Conservation (phyloP, 768 basidiomycete species). For the Tricholoma bakamatsutake region DNA sequence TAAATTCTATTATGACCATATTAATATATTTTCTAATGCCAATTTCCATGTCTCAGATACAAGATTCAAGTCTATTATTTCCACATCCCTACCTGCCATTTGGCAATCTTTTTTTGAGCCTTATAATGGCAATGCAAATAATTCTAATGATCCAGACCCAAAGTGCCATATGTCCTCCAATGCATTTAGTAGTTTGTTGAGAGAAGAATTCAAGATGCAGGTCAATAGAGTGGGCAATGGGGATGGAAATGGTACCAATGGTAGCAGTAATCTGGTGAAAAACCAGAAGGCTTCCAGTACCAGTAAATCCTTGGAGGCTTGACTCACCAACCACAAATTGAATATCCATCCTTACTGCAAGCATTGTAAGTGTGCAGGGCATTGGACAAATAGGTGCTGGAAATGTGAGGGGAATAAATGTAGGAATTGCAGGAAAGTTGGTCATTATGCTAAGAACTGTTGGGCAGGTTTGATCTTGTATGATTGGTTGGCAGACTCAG, state of each 20-base stretch:
- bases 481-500: conserved; percentile 7
- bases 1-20: not conserved
- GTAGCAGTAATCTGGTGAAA: too few species aligned
- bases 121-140: not conserved
- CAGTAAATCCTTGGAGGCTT: not conserved
- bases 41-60: not conserved
- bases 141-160: not conserved
- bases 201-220: not conserved
- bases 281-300: not conserved
- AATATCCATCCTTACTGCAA: too few species aligned
- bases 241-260: too few species aligned
- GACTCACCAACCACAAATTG: not conserved
- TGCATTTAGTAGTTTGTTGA: not conserved
- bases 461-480: conserved; percentile 1
- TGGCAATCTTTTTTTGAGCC: not conserved
- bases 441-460: not conserved
- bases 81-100: too few species aligned
- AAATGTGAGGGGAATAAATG: too few species aligned
- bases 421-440: not conserved
- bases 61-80: not conserved
- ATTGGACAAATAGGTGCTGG: too few species aligned
- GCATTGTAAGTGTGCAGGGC: too few species aligned
- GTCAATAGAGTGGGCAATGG: too few species aligned
- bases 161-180: too few species aligned
- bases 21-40: not conserved